Evolutionary conservation across 1,284 basidiomycete genomes (phyloP), one percentile per base, ranked within the genome.

Genomic region (Rhizopogon hawkerae): DNA sequence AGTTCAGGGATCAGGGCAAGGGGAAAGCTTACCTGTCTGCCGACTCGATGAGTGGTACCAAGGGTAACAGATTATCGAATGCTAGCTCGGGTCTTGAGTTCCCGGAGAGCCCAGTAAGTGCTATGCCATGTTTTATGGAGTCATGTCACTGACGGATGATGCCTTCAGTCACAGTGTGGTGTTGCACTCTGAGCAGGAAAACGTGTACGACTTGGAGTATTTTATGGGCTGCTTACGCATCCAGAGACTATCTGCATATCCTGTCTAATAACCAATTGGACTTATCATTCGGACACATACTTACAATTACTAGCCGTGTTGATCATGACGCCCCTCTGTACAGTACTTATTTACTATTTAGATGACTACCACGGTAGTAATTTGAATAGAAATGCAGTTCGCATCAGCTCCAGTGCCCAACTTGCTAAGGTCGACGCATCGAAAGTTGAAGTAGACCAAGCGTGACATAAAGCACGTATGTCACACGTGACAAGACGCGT

Each of bases 401-500:
- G 38, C 14, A 3, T 10, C 14, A 14, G 10, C 10, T n/a, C 23
- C 7, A 7, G 24, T 8, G 8, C 24, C 24, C 21, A 21, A 21
- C 21, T 21, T 21, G 21, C 21, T 21, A 21, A 21, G 21, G 21
- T 21, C 4, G 21, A 21, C 21, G 21, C 21, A 21, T 21, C 21
- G 21, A 26, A 26, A 5, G 11, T 34, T 34, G 10, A 34, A 34
- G 11, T 21, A 21, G 21, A 21, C 11, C 7, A 10, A 42, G 26
- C 29, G 41, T 42, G 41, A 42, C 16, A 46, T 38, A 42, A 37
- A 47, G 49, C 61, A 58, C 59, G 50, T 29, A 41, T 10, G 60
- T 60, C 50, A 54, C 61, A 52, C 46, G 52, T 59, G 52, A 63
- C 61, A 14, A 5, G 10, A 54, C 50, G 56, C 58, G 53, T 48